A percentile compares a stretch with the other conserved stretches of the same genome.
Evolutionary conservation across 169 alveolate species (phyloP).

Genomic region (Besnoitia besnoiti): DNA sequence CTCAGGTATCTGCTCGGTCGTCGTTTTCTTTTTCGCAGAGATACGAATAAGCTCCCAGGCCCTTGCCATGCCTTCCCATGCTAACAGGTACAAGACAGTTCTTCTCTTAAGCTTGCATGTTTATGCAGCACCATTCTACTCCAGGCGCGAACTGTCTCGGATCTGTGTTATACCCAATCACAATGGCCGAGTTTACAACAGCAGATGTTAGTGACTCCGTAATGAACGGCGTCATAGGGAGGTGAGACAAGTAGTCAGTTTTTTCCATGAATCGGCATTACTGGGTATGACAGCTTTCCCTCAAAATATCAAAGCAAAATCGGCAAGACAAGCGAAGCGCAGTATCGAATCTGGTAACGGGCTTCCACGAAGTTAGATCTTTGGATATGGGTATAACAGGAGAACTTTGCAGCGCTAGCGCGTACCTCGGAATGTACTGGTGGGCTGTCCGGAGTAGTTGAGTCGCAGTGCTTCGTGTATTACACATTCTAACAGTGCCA

Average conservation of each 20-base stretch:
- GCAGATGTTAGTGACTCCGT: constrained; percentile 85
- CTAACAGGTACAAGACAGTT: constrained; percentile 77
- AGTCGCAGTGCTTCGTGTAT: not conserved
- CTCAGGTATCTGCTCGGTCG: constrained; percentile 29
- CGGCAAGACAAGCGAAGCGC: constrained; percentile 83
- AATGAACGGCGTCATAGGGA: constrained; percentile 83
- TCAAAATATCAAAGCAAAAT: constrained; percentile 85
- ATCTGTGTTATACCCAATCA: constrained; percentile 83
- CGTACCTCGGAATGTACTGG: constrained; percentile 86
- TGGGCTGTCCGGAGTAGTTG: not conserved
- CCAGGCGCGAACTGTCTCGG: constrained; percentile 82
- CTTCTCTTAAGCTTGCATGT: not conserved
- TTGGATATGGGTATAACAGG: not conserved
- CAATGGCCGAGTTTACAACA: constrained; percentile 82
- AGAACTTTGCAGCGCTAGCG: constrained; percentile 77
- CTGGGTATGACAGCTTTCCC: constrained; percentile 74
- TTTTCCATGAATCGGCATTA: not conserved
- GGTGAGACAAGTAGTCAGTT: constrained; percentile 40
- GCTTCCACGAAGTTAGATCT: not conserved
- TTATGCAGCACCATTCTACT: not conserved
- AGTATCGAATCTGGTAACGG: constrained; percentile 77
- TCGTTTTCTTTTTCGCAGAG: not conserved
- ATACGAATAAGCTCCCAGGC: constrained; percentile 67
- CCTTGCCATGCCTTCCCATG: constrained; percentile 88
- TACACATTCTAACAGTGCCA: constrained; percentile 75